A percentile compares a stretch with the other conserved stretches of the same genome.
These are phyloP conservation scores for Boletus subcaerulescens DNA, from an alignment of 768 basidiomycete species.

Conservation along the genomic window DNA sequence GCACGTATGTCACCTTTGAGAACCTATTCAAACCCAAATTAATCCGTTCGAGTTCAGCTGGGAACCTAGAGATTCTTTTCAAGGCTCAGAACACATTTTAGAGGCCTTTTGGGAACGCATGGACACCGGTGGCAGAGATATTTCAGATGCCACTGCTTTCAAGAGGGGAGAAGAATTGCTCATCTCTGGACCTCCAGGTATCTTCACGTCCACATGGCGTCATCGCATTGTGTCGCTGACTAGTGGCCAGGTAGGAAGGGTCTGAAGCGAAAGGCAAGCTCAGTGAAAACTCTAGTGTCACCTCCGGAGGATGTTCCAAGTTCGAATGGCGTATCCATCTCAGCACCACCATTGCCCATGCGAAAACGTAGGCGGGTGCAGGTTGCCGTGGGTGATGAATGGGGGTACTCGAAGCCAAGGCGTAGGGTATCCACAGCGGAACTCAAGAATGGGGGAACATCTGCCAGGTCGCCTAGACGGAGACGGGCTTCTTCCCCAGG, in stretches of 20 bases:
- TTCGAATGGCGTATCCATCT: constrained; percentile 13
- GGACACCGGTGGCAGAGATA: constrained; percentile 41
- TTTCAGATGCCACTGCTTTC: constrained; percentile 47
- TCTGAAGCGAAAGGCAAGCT: constrained; percentile 17
- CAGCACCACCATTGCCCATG: constrained; percentile 15
- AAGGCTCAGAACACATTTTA: constrained; percentile 52
- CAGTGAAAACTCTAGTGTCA: constrained; percentile 3
- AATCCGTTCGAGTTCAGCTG: constrained; percentile 43
- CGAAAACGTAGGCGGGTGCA: constrained; percentile 28
- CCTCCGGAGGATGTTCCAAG: constrained; percentile 7
- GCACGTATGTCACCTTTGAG: constrained; percentile 48
- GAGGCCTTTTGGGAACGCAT: constrained; percentile 38
- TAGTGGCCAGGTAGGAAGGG: constrained; percentile 14
- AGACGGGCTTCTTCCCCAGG: constrained; percentile 32
- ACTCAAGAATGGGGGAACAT: constrained; percentile 4
- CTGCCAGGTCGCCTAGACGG: constrained; percentile 13
- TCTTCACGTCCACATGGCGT: background rate
- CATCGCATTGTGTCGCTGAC: constrained; percentile 1
- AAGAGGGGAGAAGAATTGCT: constrained; percentile 51
- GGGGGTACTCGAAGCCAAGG: constrained; percentile 7
- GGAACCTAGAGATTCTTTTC: constrained; percentile 65
- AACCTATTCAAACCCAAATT: background rate
- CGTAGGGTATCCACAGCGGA: constrained; percentile 7
- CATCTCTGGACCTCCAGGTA: constrained; percentile 61
- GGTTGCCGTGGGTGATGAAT: constrained; percentile 3